These are phyloP conservation scores for Panicum hallii DNA, from an alignment of 202 grass and related monocot genomes.

Conservation along the genomic window DNA sequence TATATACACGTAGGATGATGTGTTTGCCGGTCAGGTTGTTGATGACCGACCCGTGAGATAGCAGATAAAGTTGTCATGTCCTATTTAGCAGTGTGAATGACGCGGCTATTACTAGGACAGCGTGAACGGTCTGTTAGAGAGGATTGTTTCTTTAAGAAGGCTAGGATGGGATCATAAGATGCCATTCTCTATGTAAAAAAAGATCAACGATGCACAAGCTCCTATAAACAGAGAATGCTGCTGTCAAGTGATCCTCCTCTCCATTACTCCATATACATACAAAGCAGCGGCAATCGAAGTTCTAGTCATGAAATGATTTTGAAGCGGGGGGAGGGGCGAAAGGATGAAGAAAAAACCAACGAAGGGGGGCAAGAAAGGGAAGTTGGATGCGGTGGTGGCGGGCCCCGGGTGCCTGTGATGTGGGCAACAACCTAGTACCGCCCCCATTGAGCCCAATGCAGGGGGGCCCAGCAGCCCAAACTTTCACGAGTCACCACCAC, in stretches of 20 bases:
- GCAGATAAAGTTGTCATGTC: not conserved
- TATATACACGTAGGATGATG: not conserved
- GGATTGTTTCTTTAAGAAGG: not conserved
- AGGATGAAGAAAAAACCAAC: not conserved
- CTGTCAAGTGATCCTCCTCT: not conserved
- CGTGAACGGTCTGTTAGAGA: not conserved
- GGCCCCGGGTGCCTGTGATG: constrained; percentile 32
- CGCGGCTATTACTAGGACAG: not conserved
- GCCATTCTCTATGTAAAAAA: not conserved
- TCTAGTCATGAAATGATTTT: not conserved
- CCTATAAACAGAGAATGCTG: not conserved
- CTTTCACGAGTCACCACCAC: constrained; percentile 37
- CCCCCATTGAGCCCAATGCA: constrained; percentile 44
- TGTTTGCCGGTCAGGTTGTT: not conserved
- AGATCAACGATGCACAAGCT: not conserved
- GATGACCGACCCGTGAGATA: not conserved
- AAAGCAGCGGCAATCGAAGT: too few relatives aligned
- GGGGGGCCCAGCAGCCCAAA: not conserved
- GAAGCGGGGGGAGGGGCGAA: not conserved
- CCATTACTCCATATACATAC: not conserved
- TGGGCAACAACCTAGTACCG: constrained; percentile 69
- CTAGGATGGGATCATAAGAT: not conserved
- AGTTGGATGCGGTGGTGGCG: not conserved
- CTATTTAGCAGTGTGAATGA: not conserved
- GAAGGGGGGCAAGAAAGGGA: not conserved